These are phyloP conservation scores for Acer yangbiense DNA, from an alignment of 345 rosid genomes.

Conservation along the genomic window DNA sequence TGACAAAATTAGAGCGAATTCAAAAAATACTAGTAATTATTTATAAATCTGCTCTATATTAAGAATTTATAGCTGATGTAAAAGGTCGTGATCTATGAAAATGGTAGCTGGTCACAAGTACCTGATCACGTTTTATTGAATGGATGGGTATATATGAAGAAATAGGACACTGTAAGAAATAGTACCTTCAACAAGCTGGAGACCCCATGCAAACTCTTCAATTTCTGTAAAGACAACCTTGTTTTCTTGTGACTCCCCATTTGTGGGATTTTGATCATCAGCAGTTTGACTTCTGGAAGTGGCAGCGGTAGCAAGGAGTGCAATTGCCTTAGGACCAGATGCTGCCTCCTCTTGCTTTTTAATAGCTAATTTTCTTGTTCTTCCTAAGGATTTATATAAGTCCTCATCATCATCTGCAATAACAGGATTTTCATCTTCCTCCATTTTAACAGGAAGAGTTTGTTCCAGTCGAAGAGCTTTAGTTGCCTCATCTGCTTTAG, in stretches of 20 bases:
- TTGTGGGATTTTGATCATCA: slow-evolving; percentile 46
- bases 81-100: neutral
- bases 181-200: slow-evolving; percentile 79
- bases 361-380: slow-evolving; percentile 81
- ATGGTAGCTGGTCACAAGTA: neutral
- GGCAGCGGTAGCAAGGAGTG: slow-evolving; percentile 55
- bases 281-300: slow-evolving; percentile 39
- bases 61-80: neutral
- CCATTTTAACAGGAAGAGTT: slow-evolving; percentile 44
- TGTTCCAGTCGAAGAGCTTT: slow-evolving; percentile 69
- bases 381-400: slow-evolving; percentile 75
- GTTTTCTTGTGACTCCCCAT: slow-evolving; percentile 72
- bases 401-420: slow-evolving; percentile 83
- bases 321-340: slow-evolving; percentile 77
- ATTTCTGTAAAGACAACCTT: slow-evolving; percentile 88
- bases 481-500: slow-evolving; percentile 93
- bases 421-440: slow-evolving; percentile 58
- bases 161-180: neutral
- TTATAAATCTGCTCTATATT: neutral
- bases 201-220: slow-evolving; percentile 94
- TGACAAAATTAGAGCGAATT: neutral
- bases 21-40: neutral
- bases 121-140: neutral
- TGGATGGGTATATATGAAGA: neutral
- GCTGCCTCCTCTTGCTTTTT: slow-evolving; percentile 58